phyloP scores from a whole-genome alignment of 2,329 filamentous ascomycete genomes.

The Phialophora expanda region DNA sequence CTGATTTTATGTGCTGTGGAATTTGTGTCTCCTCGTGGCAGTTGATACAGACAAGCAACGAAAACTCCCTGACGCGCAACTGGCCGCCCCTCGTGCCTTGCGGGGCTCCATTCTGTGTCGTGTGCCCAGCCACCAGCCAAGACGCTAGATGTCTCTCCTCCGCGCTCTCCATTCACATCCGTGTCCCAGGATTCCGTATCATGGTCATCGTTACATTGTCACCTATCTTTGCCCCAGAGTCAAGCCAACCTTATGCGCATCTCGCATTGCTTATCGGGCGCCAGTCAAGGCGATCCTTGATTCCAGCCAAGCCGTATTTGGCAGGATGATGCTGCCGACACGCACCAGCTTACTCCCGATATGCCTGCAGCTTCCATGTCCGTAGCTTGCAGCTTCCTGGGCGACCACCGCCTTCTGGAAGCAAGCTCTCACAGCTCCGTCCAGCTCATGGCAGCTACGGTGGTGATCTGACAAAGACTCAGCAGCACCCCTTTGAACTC shows the following conservation, averaged over 20 bases:
- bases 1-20: background rate
- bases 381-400: background rate
- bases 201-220: background rate
- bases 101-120: conserved; percentile 1
- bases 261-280: conserved; percentile 1
- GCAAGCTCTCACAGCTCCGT: conserved; percentile 8
- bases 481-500: background rate
- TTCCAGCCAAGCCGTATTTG: background rate
- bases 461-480: conserved; percentile 4
- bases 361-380: conserved; percentile 9
- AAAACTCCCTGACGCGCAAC: conserved; percentile 6
- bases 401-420: conserved; percentile 2
- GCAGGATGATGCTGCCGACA: conserved; percentile 15
- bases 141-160: conserved; percentile 4
- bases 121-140: conserved; percentile 21
- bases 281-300: background rate
- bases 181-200: no score
- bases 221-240: conserved; percentile 1
- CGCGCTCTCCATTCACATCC: conserved; percentile 7
- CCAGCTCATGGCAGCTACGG: conserved; percentile 3
- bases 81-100: conserved; percentile 8
- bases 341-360: background rate
- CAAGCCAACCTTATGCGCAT: conserved; percentile 7
- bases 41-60: no score
- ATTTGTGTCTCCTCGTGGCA: background rate